Conservation (phyloP, 2,329 filamentous ascomycete genomes). For the Trichoderma atroviride region DNA sequence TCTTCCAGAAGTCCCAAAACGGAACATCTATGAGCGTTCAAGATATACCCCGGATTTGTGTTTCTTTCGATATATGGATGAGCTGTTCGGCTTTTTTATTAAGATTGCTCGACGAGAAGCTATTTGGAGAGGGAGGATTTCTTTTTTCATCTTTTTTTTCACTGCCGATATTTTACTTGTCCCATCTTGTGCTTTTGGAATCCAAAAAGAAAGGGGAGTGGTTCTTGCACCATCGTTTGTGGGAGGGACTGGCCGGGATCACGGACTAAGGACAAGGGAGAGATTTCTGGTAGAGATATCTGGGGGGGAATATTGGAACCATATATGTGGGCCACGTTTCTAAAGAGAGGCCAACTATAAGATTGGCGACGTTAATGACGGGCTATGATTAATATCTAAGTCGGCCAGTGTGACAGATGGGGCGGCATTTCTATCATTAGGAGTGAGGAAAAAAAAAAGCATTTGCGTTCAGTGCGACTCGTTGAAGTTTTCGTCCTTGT, state of each 20-base stretch:
- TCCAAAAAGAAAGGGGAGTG: neutral
- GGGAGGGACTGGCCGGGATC: constrained; percentile 25
- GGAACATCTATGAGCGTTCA: constrained; percentile 27
- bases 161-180: constrained; percentile 25
- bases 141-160: constrained; percentile 26
- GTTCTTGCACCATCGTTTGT: constrained; percentile 26
- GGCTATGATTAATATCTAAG: constrained; percentile 25
- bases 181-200: constrained; percentile 24
- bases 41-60: constrained; percentile 31
- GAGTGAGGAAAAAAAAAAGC: constrained; percentile 18
- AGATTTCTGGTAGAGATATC: constrained; percentile 19
- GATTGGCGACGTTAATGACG: constrained; percentile 28
- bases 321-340: constrained; percentile 25
- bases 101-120: constrained; percentile 10
- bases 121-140: constrained; percentile 21
- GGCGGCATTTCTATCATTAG: constrained; percentile 26
- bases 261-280: constrained; percentile 23
- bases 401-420: constrained; percentile 9
- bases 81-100: constrained; percentile 22
- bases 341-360: constrained; percentile 27
- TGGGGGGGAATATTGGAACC: constrained; percentile 9
- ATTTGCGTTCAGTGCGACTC: constrained; percentile 24
- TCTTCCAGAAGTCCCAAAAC: constrained; percentile 19
- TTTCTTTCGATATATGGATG: constrained; percentile 30
- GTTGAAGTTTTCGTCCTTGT: constrained; percentile 21